Percentiles rank a stretch among this genome's conserved stretches.
phyloP scores from a whole-genome alignment of 768 basidiomycete genomes.

The Rhodosporidiobolus sp. region DNA sequence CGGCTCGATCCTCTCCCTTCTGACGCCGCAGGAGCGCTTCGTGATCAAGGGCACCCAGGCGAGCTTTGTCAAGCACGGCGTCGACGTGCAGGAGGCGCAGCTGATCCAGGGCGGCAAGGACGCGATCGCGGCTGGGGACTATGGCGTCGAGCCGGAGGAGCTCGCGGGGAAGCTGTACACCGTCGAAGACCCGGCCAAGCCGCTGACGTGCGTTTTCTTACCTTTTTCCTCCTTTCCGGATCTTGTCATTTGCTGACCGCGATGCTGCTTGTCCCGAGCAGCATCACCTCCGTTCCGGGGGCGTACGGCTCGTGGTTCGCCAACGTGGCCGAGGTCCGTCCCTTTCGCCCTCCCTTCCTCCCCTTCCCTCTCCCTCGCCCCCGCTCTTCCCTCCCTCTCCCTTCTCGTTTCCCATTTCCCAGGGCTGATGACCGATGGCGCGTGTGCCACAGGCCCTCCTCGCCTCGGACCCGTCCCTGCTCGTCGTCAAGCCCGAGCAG shows the following conservation, averaged over 20 bases:
- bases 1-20: constrained; percentile 67
- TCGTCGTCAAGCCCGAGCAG: constrained; percentile 65
- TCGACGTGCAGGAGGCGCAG: constrained; percentile 76
- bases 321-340: constrained; percentile 30
- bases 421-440: too few relatives aligned
- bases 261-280: neutral
- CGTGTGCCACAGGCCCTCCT: constrained; percentile 57
- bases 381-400: constrained; percentile 43
- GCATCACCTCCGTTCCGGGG: constrained; percentile 55
- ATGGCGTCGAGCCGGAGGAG: constrained; percentile 50
- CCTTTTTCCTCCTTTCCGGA: neutral
- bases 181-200: neutral
- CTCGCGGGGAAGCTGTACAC: constrained; percentile 10
- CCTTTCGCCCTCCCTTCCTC: neutral
- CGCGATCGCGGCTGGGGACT: constrained; percentile 51
- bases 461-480: constrained; percentile 13
- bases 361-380: neutral
- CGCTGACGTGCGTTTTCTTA: neutral
- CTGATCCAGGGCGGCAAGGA: constrained; percentile 54
- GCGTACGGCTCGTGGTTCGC: constrained; percentile 57
- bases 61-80: constrained; percentile 59
- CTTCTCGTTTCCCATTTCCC: too few relatives aligned
- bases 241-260: constrained; percentile 41
- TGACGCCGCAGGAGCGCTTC: constrained; percentile 66
- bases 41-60: constrained; percentile 55